These are phyloP conservation scores for Fusarium sacchari DNA, from an alignment of 2,329 filamentous ascomycete species.

Conservation along the genomic window DNA sequence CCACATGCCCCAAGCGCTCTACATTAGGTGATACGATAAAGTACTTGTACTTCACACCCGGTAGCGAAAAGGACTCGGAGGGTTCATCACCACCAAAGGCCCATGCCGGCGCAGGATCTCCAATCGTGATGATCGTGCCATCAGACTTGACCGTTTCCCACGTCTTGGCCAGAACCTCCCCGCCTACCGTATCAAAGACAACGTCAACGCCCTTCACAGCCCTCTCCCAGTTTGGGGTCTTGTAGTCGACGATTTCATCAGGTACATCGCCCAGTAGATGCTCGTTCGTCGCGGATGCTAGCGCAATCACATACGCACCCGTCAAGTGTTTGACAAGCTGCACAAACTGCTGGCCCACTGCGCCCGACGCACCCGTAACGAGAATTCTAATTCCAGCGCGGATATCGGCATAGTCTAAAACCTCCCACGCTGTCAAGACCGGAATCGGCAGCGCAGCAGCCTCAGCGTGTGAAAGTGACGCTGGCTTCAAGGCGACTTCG, in stretches of 20 bases:
- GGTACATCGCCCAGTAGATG: slow-evolving; percentile 31
- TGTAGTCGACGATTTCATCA: slow-evolving; percentile 43
- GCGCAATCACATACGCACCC: slow-evolving; percentile 40
- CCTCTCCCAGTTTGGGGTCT: slow-evolving; percentile 33
- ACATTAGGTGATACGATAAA: slow-evolving; percentile 36
- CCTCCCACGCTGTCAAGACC: slow-evolving; percentile 18
- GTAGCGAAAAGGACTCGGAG: slow-evolving; percentile 23
- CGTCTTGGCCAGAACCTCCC: slow-evolving; percentile 33
- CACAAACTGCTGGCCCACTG: slow-evolving; percentile 39
- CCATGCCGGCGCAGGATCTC: slow-evolving; percentile 48
- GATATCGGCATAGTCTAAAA: background rate
- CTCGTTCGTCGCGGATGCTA: slow-evolving; percentile 42
- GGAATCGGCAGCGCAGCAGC: slow-evolving; percentile 16
- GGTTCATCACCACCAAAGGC: slow-evolving; percentile 40
- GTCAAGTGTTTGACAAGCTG: slow-evolving; percentile 42
- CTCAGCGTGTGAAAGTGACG: background rate
- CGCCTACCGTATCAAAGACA: slow-evolving; percentile 19
- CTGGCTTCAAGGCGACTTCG: slow-evolving; percentile 4
- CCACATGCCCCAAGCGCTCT: background rate
- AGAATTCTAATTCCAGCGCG: background rate
- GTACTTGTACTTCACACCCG: slow-evolving; percentile 41
- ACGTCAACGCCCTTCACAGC: background rate
- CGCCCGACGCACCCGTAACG: slow-evolving; percentile 7
- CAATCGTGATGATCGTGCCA: slow-evolving; percentile 49
- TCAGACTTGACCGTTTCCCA: slow-evolving; percentile 46